Evolutionary conservation across 371 early-diverging fungal genomes (phyloP).

Genomic region (Mortierella sp.): DNA sequence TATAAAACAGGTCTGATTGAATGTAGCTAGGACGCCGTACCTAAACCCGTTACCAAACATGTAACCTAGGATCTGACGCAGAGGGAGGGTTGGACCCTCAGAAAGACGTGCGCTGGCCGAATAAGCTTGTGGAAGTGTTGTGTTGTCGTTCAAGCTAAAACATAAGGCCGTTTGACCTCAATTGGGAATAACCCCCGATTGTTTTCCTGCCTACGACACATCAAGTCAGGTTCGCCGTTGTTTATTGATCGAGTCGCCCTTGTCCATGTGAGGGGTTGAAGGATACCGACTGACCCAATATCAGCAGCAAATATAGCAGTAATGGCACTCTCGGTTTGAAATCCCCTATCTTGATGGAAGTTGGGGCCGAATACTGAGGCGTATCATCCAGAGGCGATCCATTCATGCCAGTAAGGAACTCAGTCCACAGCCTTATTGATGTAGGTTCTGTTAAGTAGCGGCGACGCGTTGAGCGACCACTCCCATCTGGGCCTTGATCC

Average conservation of each 20-base stretch:
- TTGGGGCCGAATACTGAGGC: neutral
- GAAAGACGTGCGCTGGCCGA: neutral
- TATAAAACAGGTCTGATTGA: slow-evolving; percentile 35
- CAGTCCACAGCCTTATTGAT: neutral
- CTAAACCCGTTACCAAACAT: slow-evolving; percentile 28
- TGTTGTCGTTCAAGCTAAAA: neutral
- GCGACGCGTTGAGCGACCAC: neutral
- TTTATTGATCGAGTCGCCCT: neutral
- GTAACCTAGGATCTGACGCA: slow-evolving; percentile 32
- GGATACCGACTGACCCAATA: neutral
- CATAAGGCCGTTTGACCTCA: slow-evolving; percentile 2
- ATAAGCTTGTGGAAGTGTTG: neutral
- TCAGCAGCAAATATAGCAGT: neutral
- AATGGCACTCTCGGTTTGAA: neutral
- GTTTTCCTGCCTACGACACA: neutral
- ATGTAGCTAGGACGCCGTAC: slow-evolving; percentile 40
- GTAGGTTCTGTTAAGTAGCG: neutral
- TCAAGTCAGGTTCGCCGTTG: slow-evolving; percentile 1
- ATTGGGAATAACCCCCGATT: slow-evolving; percentile 1
- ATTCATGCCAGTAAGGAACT: neutral
- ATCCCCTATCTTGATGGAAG: neutral
- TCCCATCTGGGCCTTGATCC: neutral
- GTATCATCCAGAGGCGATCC: neutral
- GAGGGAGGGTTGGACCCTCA: slow-evolving; percentile 1
- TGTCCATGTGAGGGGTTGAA: neutral